Percentiles rank a stretch among this genome's conserved stretches.
Evolutionary conservation across 345 rosid genomes (phyloP).

Genomic region (Stellera chamaejasme): DNA sequence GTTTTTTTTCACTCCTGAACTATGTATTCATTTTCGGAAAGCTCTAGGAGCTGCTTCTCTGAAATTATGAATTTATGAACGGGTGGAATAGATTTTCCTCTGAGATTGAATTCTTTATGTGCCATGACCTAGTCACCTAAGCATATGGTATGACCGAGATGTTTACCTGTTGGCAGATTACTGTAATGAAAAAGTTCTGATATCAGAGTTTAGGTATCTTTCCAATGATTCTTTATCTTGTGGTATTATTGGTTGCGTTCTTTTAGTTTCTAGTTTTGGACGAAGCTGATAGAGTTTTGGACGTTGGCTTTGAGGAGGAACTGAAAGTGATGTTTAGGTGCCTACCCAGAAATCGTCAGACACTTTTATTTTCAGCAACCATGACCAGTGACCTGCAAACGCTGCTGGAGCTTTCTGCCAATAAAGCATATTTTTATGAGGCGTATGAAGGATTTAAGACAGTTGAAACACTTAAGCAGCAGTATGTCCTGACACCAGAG

Average conservation of each 20-base stretch:
- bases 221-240: not conserved
- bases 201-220: not conserved
- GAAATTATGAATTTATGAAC: too few relatives aligned
- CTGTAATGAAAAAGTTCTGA: too few relatives aligned
- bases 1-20: too few relatives aligned
- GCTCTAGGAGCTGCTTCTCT: too few relatives aligned
- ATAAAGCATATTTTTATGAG: slow-evolving; percentile 89
- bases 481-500: slow-evolving; percentile 59
- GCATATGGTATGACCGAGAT: too few relatives aligned
- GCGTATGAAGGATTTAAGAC: slow-evolving; percentile 91
- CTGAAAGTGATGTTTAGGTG: slow-evolving; percentile 55
- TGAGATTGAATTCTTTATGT: too few relatives aligned
- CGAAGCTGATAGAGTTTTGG: slow-evolving; percentile 96
- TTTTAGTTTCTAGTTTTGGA: slow-evolving; percentile 81
- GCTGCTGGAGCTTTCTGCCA: slow-evolving; percentile 68
- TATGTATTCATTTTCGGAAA: too few relatives aligned
- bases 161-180: too few relatives aligned
- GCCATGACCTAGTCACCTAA: too few relatives aligned
- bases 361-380: slow-evolving; percentile 88
- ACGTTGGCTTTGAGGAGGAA: slow-evolving; percentile 92
- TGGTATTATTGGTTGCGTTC: slow-evolving; percentile 5
- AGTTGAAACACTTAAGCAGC: slow-evolving; percentile 80
- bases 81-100: too few relatives aligned
- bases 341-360: slow-evolving; percentile 73
- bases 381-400: slow-evolving; percentile 74